Conservation (phyloP, 192 early-diverging fungal genomes). For the Coemansia sp. region DNA sequence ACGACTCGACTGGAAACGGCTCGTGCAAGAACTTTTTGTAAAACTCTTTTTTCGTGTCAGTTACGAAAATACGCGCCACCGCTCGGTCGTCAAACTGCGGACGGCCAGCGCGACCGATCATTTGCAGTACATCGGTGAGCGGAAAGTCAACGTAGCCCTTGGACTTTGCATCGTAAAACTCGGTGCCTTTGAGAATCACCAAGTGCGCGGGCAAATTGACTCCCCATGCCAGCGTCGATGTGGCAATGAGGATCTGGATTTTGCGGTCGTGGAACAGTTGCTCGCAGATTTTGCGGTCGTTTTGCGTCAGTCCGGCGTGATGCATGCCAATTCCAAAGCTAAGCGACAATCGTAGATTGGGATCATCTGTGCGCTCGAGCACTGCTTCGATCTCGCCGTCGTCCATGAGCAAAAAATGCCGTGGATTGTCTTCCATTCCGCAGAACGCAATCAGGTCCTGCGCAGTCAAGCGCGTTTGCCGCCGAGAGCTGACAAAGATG, state of each 20-base stretch:
- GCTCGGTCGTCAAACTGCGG: constrained; percentile 95
- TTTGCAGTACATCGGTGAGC: constrained; percentile 97
- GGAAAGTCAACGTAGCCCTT: constrained; percentile 94
- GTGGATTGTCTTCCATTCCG: constrained; percentile 89
- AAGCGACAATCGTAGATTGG: constrained; percentile 73
- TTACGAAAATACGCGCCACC: constrained; percentile 89
- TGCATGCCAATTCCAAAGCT: constrained; percentile 97
- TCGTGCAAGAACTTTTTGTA: constrained; percentile 98
- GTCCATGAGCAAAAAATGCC: constrained; percentile 87
- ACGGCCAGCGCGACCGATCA: constrained; percentile 97
- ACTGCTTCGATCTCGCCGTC: constrained; percentile 70
- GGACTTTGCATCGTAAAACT: constrained; percentile 90
- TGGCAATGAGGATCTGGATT: constrained; percentile 96
- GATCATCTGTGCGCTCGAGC: constrained; percentile 74
- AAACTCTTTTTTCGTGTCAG: constrained; percentile 96
- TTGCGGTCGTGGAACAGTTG: constrained; percentile 92
- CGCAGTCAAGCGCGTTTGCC: constrained; percentile 95
- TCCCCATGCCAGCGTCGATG: constrained; percentile 96
- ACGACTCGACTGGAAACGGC: constrained; percentile 89
- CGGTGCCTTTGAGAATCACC: constrained; percentile 97
- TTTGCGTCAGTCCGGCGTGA: constrained; percentile 90
- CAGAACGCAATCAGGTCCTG: constrained; percentile 94
- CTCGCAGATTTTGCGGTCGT: constrained; percentile 84
- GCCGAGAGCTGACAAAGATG: constrained; percentile 96
- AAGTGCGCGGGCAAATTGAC: constrained; percentile 97